These are phyloP conservation scores for Epichloe festucae DNA, from an alignment of 2,329 filamentous ascomycete species.

Conservation along the genomic window DNA sequence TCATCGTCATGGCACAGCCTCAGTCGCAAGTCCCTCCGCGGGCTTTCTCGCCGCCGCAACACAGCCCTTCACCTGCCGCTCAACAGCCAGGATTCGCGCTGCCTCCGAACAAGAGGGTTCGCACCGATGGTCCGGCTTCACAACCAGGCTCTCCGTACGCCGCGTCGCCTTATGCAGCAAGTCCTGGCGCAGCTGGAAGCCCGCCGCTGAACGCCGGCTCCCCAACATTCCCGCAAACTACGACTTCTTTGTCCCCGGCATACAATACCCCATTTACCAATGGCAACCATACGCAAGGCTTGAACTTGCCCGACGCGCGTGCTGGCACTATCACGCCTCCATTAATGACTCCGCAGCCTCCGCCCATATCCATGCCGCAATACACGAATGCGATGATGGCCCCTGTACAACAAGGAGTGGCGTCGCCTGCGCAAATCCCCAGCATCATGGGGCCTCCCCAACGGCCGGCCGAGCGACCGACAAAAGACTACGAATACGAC, in stretches of 20 bases:
- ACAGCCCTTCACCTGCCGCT: slow-evolving; percentile 46
- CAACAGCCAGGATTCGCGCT: slow-evolving; percentile 40
- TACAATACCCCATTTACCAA: slow-evolving; percentile 27
- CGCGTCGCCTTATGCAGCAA: slow-evolving; percentile 35
- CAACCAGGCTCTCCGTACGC: slow-evolving; percentile 52
- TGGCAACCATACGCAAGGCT: slow-evolving; percentile 21
- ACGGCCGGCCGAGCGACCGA: slow-evolving; percentile 47
- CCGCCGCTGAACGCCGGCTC: slow-evolving; percentile 25
- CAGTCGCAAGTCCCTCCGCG: slow-evolving; percentile 38
- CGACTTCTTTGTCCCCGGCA: slow-evolving; percentile 18
- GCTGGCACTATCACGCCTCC: slow-evolving; percentile 18
- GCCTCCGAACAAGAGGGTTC: slow-evolving; percentile 55
- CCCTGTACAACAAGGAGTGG: slow-evolving; percentile 13
- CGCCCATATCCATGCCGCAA: slow-evolving; percentile 11
- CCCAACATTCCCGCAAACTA: slow-evolving; percentile 22
- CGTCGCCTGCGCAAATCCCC: slow-evolving; percentile 15
- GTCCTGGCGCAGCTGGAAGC: slow-evolving; percentile 29
- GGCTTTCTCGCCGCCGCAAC: slow-evolving; percentile 50
- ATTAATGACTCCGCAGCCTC: slow-evolving; percentile 18
- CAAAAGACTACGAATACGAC: slow-evolving; percentile 55
- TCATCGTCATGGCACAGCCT: slow-evolving; percentile 42
- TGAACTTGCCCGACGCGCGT: slow-evolving; percentile 23
- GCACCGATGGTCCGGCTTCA: slow-evolving; percentile 49
- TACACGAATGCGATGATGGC: slow-evolving; percentile 19
- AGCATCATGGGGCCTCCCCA: slow-evolving; percentile 44